Base-by-base conservation (phyloP, 306 rosid species). In the Trifolium subterraneum region DNA sequence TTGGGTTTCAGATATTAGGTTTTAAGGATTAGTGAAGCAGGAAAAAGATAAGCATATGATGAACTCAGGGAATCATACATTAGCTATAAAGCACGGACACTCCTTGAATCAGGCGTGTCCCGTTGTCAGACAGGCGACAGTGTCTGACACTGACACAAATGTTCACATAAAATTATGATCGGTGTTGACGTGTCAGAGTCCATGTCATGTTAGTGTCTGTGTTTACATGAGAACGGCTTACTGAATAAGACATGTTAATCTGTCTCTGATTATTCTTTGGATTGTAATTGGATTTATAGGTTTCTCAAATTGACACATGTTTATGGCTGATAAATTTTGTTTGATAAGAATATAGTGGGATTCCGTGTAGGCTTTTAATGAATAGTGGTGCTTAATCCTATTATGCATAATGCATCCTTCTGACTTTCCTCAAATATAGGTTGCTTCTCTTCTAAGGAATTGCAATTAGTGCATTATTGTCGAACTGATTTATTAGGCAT, bases 401-500 rank as follows among this genome's bases (percentile, higher is more conserved):
- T 35, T 47, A 39, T 52, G 54, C 33, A 5, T 71, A 63, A 39
- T 61, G 54, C 33, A 5, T 71, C 64, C 44, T 52, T 56, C 19
- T 81, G 60, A 10, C 23, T 54, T 64, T 63, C 64, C 41, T 31
- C 20, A 44, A 29, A 44, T 8, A 8, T 33, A 59, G 59, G 35
- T 68, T 70, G 45, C 19, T 20, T 64, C 60, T 78, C 70, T 14
- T 36, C 16, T 35, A 15, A 61, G 44, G 50, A 68, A 51, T 66
- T 15, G 7, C n/a, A 27, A 23, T 36, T 75, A 56, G 39, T 68
- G 62, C 52, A 1, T 45, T 41, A 12, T 42, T 39, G 29, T 64
- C 35, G n/a, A 56, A 29, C 58, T 62, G 63, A 80, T 44, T 35
- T 48, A 2, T 71, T 19, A n/a, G 71, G n/a, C 56, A 31, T 60